Base-by-base conservation (phyloP, 441 rosid genomes). In the Syzygium malaccense region DNA sequence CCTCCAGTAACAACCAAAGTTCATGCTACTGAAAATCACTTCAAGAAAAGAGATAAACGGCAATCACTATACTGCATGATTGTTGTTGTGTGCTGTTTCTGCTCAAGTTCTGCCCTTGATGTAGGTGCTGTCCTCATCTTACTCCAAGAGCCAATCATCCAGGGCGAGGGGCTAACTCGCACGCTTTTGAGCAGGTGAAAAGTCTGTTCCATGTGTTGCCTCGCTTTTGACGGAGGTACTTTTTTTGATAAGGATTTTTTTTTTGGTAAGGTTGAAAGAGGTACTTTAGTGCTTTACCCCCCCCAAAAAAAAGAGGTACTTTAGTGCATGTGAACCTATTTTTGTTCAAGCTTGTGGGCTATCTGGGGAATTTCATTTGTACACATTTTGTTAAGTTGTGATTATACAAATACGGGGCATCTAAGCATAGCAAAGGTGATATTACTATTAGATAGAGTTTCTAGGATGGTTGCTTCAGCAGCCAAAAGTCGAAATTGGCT, bases 81-180 rank as follows among this genome's bases (percentile, higher is more conserved):
- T 64, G 23, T 86, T 28, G 51, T 66, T 91, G n/a, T 41, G 83
- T 45, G 83, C 51, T 75, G 83, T 41, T 75, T 23, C 51, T 1
- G 83, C 49, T 75, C 28, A 41, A 37, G 17, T 75, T 75, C 51
- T 18, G 83, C 28, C 83, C 91, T 66, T 84, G 32, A 55, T 94
- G 92, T 92, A 98, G 99, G 98, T 97, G 89, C 92, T 95, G 79
- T 95, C 99, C 86, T 97, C 98, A 37, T 97, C 98, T 64, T 97
- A 95, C 89, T 91, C 97, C 3, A 94, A 96, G 80, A 97, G 97
- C 90, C 99, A 98, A 88, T 88, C 95, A 78, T 93, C 96, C 32
- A 88, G 94, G 91, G 88, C 89, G 88, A 92, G 93, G 91, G 79
- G 90, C 83, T 94, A 56, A 92, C 53, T 75, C 14, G 83, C 51